Evolutionary conservation across 176 grass and related monocot genomes (phyloP), one percentile per base, ranked within the genome.

Genomic region (Aegilops bicornis): DNA sequence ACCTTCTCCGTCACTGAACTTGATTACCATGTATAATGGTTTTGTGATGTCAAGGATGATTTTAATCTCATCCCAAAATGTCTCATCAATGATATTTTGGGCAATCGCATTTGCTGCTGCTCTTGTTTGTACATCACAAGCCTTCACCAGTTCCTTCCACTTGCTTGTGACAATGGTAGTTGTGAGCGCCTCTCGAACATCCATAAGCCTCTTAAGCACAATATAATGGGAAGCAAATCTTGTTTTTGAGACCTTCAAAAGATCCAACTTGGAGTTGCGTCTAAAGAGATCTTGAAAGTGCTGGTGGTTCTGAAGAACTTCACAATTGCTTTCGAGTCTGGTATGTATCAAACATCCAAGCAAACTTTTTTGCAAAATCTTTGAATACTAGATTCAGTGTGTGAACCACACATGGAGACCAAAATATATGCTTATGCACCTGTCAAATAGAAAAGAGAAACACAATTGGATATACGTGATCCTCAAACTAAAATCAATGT

Each of bases 201-300:
- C 52, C 35, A 4, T 32, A 16, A 78, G 27, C 50, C 76, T 60
- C 19, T 78, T 17, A 78, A 43, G 30, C 20, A 79, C 7, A 63
- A 63, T 79, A 39, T 79, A 79, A 20, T 79, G 76, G 2, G 32
- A 61, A 2, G 76, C 54, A 10, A 79, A 79, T 6, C 56, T 11
- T 39, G 76, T 79, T 31, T 79, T 77, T 22, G 73, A 50, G 14
- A 86, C 83, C 60, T 64, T 86, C 39, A 86, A 64, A 8, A 86
- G 62, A 12, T 86, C 66, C 2, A 78, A 37, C 13, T 59, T 30
- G 4, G 83, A 86, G 47, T 86, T 36, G 23, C 10, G 5, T 86
- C 52, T 76, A 12, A 86, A 85, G 7, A 86, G 54, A 25, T 65
- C 81, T 48, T 78, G n/a, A 10, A 22, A 30, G 20, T 86, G 83